Evolutionary conservation across 2,329 filamentous ascomycete genomes (phyloP).

Genomic region (Neoarthrinium moseri): DNA sequence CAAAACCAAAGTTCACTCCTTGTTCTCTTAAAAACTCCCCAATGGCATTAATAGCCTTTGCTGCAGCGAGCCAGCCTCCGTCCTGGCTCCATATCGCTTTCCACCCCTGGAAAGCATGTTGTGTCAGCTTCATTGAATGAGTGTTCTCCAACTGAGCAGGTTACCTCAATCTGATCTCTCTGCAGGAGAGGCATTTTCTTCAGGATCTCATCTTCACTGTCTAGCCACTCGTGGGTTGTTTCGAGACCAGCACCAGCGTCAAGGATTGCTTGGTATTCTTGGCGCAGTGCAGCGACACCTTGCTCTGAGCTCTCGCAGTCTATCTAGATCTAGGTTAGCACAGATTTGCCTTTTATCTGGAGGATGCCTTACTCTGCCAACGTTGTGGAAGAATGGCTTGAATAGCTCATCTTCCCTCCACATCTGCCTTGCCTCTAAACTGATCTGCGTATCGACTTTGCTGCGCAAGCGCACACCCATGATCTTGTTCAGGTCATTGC

Average conservation of each 20-base stretch:
- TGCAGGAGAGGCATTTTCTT: constrained; percentile 36
- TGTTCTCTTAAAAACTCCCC: constrained; percentile 33
- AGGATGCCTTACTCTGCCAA: constrained; percentile 34
- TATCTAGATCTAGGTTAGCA: constrained; percentile 19
- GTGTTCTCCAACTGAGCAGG: not conserved
- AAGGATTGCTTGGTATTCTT: constrained; percentile 34
- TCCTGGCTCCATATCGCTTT: constrained; percentile 41
- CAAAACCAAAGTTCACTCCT: constrained; percentile 41
- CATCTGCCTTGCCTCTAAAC: constrained; percentile 31
- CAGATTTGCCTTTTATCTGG: too few species aligned
- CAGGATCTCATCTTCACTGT: constrained; percentile 42
- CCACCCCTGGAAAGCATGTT: constrained; percentile 34
- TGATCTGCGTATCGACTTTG: constrained; percentile 28
- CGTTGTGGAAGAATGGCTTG: constrained; percentile 41
- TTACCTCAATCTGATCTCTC: constrained; percentile 36
- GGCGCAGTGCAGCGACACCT: constrained; percentile 29
- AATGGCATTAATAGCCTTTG: constrained; percentile 45
- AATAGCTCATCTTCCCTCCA: constrained; percentile 44
- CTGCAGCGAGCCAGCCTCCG: constrained; percentile 46
- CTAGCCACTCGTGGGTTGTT: constrained; percentile 38
- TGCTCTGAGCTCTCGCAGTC: constrained; percentile 31
- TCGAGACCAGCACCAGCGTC: constrained; percentile 28
- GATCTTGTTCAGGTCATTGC: constrained; percentile 47
- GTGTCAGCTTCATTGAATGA: not conserved
- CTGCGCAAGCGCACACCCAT: constrained; percentile 36